phyloP scores from a whole-genome alignment of 495 filamentous ascomycete genomes.

The Lasiosphaeria hispida region DNA sequence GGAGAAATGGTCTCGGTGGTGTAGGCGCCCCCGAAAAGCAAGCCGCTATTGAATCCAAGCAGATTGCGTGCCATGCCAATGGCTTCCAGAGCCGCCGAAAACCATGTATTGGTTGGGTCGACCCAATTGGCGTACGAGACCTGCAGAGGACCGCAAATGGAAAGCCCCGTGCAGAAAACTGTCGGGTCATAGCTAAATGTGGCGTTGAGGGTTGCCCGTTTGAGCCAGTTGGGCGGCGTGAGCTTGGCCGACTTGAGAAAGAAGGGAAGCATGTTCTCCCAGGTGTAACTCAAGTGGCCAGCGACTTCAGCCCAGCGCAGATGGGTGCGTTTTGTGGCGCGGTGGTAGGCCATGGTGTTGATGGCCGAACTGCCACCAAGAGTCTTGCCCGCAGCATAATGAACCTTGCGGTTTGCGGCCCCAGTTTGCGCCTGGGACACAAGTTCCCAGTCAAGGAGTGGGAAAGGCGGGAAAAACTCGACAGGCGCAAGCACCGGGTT shows the following conservation, averaged over 20 bases:
- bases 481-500: slow-evolving; percentile 12
- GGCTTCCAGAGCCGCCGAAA: slow-evolving; percentile 30
- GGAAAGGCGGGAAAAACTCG: slow-evolving; percentile 21
- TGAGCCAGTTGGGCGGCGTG: slow-evolving; percentile 29
- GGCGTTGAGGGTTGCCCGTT: slow-evolving; percentile 24
- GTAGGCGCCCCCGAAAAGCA: slow-evolving; percentile 33
- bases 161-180: slow-evolving; percentile 17
- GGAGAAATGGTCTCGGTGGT: slow-evolving; percentile 28
- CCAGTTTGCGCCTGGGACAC: slow-evolving; percentile 38
- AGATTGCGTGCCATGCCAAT: slow-evolving; percentile 33
- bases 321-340: slow-evolving; percentile 36
- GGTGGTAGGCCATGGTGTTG: slow-evolving; percentile 54
- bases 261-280: slow-evolving; percentile 41
- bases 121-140: slow-evolving; percentile 24
- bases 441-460: slow-evolving; percentile 52
- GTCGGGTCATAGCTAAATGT: slow-evolving; percentile 26
- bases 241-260: slow-evolving; percentile 40
- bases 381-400: slow-evolving; percentile 43
- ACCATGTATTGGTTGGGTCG: slow-evolving; percentile 33
- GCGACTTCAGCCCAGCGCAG: slow-evolving; percentile 46
- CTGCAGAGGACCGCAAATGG: slow-evolving; percentile 20
- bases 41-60: slow-evolving; percentile 34
- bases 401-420: slow-evolving; percentile 25
- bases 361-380: slow-evolving; percentile 48
- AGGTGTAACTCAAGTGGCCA: slow-evolving; percentile 47